Conservation (phyloP, 78 protist genomes). For the Corallochytrium limacisporum region DNA sequence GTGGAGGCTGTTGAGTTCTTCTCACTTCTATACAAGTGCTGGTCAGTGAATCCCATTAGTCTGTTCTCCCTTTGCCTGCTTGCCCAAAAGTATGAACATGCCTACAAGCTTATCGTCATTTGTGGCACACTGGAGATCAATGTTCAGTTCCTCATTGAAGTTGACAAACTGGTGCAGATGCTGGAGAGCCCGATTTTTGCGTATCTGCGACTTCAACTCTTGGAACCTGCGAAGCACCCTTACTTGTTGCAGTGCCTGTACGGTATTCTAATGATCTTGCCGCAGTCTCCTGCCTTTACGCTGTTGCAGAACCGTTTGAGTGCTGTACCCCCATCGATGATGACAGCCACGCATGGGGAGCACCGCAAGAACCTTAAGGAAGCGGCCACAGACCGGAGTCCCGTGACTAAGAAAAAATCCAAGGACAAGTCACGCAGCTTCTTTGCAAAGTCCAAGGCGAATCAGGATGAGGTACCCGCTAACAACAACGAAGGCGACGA, state of each 20-base stretch:
- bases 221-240: constrained; percentile 55
- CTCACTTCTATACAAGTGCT: constrained; percentile 31
- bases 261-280: constrained; percentile 92
- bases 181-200: constrained; percentile 86
- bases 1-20: too few species aligned
- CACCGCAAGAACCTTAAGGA: background rate
- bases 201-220: constrained; percentile 49
- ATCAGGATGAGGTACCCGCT: background rate
- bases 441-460: background rate
- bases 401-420: too few species aligned
- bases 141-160: constrained; percentile 66
- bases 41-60: constrained; percentile 60
- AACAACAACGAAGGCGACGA: background rate
- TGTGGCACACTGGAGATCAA: constrained; percentile 60
- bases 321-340: background rate
- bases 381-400: too few species aligned
- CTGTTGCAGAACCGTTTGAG: background rate
- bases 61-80: constrained; percentile 55
- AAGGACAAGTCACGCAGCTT: too few species aligned
- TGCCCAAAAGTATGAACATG: constrained; percentile 48
- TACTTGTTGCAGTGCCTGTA: constrained; percentile 61
- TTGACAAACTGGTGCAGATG: constrained; percentile 81
- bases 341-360: background rate
- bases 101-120: constrained; percentile 10
- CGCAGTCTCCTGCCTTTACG: constrained; percentile 55